Conservation (phyloP, 345 rosid genomes). For the Turnera subulata region DNA sequence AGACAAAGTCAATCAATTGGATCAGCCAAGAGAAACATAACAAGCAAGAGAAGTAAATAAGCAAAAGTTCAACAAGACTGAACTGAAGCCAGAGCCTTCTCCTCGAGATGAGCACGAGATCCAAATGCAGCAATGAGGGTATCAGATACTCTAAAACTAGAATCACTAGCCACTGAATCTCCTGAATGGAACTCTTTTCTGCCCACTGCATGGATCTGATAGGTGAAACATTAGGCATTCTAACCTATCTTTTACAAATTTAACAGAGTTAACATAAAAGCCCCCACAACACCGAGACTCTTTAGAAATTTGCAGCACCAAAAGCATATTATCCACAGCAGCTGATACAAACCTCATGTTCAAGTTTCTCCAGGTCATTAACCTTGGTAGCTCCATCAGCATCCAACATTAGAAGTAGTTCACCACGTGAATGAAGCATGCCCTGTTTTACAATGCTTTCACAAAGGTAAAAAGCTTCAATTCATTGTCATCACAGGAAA, state of each 20-base stretch:
- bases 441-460: conserved; percentile 97
- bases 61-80: conserved; percentile 26
- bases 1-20: conserved; percentile 11
- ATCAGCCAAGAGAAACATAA: conserved; percentile 17
- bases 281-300: neutral
- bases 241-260: neutral
- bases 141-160: conserved; percentile 55
- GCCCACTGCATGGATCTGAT: conserved; percentile 77
- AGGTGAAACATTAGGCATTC: conserved; percentile 33
- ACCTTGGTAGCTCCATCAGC: conserved; percentile 99
- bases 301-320: neutral
- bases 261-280: neutral
- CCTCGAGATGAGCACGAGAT: conserved; percentile 98
- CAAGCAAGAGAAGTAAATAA: conserved; percentile 1
- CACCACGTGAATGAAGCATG: conserved; percentile 98
- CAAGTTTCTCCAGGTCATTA: conserved; percentile 88
- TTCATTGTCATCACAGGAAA: conserved; percentile 20
- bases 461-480: conserved; percentile 54
- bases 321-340: conserved; percentile 3
- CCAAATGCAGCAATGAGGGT: conserved; percentile 82
- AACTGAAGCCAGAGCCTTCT: conserved; percentile 92
- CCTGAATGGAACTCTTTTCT: conserved; percentile 42
- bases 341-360: conserved; percentile 62
- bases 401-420: conserved; percentile 93
- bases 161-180: conserved; percentile 39